A percentile compares a stretch with the other conserved stretches of the same genome.
Evolutionary conservation across 306 rosid species (phyloP).

Genomic region (Sindora glabra): DNA sequence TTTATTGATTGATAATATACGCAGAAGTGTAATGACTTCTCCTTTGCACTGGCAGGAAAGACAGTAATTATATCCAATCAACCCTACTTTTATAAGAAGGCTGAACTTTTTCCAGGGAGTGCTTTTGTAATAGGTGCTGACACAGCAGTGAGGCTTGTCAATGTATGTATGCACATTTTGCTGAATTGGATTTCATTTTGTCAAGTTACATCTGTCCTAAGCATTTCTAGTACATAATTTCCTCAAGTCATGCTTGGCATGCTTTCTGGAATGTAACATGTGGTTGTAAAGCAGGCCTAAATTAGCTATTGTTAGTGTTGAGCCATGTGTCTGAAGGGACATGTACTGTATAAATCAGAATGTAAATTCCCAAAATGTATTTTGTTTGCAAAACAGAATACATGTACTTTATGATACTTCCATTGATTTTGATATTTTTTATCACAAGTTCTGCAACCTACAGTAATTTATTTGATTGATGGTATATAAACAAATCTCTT

Average conservation of each 20-base stretch:
- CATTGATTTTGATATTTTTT: background rate
- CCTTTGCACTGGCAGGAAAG: conserved; percentile 57
- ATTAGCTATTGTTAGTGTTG: background rate
- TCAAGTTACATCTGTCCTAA: too few species aligned
- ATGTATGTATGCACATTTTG: conserved; percentile 42
- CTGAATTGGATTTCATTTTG: conserved; percentile 7
- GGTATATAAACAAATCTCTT: background rate
- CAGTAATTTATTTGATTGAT: background rate
- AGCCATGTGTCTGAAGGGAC: background rate
- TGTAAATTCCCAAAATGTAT: background rate
- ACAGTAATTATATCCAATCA: conserved; percentile 76
- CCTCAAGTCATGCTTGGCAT: background rate
- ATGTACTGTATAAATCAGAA: background rate
- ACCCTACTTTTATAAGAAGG: conserved; percentile 84
- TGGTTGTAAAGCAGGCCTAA: background rate
- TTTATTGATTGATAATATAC: conserved; percentile 8
- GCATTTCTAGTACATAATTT: background rate
- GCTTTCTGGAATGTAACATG: background rate
- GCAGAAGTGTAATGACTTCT: conserved; percentile 15
- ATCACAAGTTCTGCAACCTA: background rate
- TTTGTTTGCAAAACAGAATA: background rate
- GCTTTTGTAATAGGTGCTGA: conserved; percentile 92
- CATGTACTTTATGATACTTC: background rate
- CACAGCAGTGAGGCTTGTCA: conserved; percentile 74
- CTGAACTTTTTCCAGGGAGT: conserved; percentile 87